Evolutionary conservation across 139 green algal genomes (phyloP).

Genomic region (Pleodorina starrii): DNA sequence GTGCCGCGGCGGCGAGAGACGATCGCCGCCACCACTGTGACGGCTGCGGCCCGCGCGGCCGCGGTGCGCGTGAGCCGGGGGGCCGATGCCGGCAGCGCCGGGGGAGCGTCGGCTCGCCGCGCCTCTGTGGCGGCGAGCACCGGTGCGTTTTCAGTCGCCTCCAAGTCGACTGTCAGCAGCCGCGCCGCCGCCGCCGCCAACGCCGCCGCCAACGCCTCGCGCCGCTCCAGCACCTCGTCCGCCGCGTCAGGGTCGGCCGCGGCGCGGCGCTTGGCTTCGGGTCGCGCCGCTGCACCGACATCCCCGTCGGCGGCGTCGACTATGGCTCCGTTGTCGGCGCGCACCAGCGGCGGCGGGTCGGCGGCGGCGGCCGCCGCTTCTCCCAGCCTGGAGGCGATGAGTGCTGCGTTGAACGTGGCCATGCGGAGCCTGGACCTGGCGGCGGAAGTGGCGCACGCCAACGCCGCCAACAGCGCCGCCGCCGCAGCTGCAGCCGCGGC

Average conservation of each 20-base stretch:
- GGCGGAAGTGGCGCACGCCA: neutral
- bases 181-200: neutral
- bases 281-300: neutral
- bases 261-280: neutral
- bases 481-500: neutral
- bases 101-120: no score
- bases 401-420: neutral
- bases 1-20: neutral
- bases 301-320: neutral
- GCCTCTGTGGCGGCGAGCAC: no score
- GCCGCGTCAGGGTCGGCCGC: neutral
- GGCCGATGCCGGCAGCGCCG: no score
- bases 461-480: neutral
- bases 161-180: no score
- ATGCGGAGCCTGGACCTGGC: constrained; percentile 25
- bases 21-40: neutral
- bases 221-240: neutral
- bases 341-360: neutral
- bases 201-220: neutral
- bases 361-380: neutral
- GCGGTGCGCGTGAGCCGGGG: neutral
- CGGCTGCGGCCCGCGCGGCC: neutral
- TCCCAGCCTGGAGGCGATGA: constrained; percentile 1
- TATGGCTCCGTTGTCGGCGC: neutral
- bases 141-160: no score